phyloP scores from a whole-genome alignment of 805 yeast species.

The Yarrowia alimentaria region DNA sequence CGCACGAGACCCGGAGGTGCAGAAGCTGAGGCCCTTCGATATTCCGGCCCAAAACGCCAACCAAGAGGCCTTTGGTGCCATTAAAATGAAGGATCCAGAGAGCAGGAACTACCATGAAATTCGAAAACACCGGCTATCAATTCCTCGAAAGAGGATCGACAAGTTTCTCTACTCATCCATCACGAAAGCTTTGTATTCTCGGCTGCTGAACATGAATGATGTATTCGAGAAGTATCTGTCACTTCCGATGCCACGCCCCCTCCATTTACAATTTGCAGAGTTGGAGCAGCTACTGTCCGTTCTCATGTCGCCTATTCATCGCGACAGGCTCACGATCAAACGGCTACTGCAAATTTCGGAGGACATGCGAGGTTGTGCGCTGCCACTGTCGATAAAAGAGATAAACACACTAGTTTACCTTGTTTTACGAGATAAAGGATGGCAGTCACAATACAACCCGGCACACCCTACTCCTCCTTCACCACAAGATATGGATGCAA shows the following conservation, averaged over 20 bases:
- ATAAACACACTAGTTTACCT: slow-evolving; percentile 16
- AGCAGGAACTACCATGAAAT: background rate
- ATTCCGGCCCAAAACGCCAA: background rate
- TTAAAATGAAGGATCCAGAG: background rate
- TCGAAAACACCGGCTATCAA: background rate
- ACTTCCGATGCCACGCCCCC: background rate
- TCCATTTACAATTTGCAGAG: slow-evolving; percentile 7
- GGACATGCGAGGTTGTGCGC: background rate
- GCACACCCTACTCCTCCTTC: background rate
- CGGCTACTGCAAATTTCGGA: background rate
- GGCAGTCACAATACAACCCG: background rate
- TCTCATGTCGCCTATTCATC: slow-evolving; percentile 4
- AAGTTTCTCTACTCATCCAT: background rate
- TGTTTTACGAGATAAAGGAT: background rate
- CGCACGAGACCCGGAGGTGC: slow-evolving; percentile 1
- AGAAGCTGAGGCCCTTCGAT: slow-evolving; percentile 11
- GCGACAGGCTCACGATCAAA: slow-evolving; percentile 3
- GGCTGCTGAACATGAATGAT: background rate
- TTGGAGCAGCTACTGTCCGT: slow-evolving; percentile 8
- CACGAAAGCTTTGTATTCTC: slow-evolving; percentile 1
- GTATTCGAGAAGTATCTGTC: background rate
- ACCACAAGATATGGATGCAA: background rate
- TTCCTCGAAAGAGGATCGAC: background rate
- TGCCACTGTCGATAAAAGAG: slow-evolving; percentile 16
- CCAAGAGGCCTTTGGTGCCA: too few species aligned